Conservation (phyloP, 805 yeast genomes). For the Metschnikowia peoriensis region DNA sequence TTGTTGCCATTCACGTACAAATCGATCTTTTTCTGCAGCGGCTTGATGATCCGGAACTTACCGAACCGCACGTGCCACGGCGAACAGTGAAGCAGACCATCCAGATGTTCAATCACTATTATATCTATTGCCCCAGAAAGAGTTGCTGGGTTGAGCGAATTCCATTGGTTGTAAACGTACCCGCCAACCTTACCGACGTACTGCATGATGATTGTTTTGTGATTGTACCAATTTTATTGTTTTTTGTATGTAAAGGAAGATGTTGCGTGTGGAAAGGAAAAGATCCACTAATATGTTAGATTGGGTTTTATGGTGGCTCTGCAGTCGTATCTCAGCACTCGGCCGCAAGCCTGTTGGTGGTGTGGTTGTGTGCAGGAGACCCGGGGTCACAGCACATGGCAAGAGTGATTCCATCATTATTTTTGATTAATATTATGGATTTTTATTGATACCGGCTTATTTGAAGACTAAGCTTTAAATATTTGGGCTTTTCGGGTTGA, state of each 20-base stretch:
- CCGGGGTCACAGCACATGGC: no score
- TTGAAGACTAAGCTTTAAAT: neutral
- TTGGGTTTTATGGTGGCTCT: no score
- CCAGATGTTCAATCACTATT: conserved; percentile 86
- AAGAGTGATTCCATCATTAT: no score
- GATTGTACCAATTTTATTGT: no score
- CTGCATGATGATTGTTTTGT: no score
- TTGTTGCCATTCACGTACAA: conserved; percentile 79
- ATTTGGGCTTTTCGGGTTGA: neutral
- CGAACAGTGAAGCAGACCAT: conserved; percentile 79
- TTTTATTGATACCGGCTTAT: neutral
- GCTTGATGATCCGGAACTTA: conserved; percentile 85
- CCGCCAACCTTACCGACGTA: conserved; percentile 96
- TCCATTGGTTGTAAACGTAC: conserved; percentile 95
- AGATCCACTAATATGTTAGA: no score
- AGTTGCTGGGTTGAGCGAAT: conserved; percentile 93
- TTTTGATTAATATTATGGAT: no score
- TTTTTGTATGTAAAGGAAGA: no score
- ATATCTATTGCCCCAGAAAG: conserved; percentile 96
- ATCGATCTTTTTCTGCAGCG: conserved; percentile 92
- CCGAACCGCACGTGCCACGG: conserved; percentile 98
- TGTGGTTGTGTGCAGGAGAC: no score
- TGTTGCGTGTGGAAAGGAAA: no score
- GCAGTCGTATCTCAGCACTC: no score
- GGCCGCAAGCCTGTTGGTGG: no score